Conservation (phyloP, 306 rosid genomes). For the Dalbergia cultrata region DNA sequence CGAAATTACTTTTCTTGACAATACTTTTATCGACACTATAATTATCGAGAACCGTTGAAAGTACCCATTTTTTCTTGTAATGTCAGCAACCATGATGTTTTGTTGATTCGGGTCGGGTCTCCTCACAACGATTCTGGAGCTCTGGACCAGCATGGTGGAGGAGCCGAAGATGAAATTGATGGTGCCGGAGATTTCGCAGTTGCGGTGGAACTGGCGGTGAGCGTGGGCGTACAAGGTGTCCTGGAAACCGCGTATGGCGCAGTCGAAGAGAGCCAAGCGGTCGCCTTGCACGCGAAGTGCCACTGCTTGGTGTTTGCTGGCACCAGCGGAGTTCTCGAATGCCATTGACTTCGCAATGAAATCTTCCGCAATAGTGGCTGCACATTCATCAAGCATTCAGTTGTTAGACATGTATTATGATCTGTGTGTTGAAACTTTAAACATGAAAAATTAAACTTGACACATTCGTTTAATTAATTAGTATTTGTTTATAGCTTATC, state of each 20-base stretch:
- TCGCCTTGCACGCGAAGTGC: slow-evolving; percentile 75
- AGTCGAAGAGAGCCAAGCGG: slow-evolving; percentile 61
- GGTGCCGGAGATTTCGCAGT: slow-evolving; percentile 82
- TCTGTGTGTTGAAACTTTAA: not conserved
- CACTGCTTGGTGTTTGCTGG: slow-evolving; percentile 78
- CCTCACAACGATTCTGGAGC: slow-evolving; percentile 59
- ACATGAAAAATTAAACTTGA: too few relatives aligned
- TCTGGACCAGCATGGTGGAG: slow-evolving; percentile 59
- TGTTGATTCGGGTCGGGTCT: slow-evolving; percentile 55
- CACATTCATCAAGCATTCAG: slow-evolving; percentile 20
- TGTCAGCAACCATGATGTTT: slow-evolving; percentile 71
- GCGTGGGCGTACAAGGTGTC: slow-evolving; percentile 74
- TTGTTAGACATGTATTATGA: not conserved
- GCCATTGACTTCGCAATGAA: slow-evolving; percentile 69
- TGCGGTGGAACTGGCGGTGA: slow-evolving; percentile 73
- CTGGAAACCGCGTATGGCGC: slow-evolving; percentile 69
- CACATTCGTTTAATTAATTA: too few relatives aligned
- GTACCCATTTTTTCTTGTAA: too few relatives aligned
- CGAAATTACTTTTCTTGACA: too few relatives aligned
- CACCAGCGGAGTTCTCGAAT: slow-evolving; percentile 79
- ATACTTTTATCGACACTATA: too few relatives aligned
- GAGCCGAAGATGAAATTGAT: slow-evolving; percentile 85
- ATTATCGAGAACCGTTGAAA: too few relatives aligned
- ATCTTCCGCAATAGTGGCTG: slow-evolving; percentile 45
- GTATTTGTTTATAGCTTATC: too few relatives aligned